Evolutionary conservation across 305 asterid genomes (phyloP), one percentile per base, ranked within the genome.

Genomic region (Fraxinus sp.): DNA sequence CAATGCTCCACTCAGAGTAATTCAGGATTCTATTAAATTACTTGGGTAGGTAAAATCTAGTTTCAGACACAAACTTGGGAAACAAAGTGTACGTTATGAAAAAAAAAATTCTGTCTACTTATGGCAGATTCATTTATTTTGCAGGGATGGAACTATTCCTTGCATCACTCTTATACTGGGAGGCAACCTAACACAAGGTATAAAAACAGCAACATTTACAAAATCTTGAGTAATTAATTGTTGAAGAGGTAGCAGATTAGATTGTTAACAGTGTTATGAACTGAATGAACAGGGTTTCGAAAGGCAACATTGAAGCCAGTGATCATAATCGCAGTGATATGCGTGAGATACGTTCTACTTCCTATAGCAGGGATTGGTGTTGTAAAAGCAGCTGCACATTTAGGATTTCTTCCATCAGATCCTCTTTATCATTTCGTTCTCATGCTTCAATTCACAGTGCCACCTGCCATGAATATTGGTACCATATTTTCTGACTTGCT

Each of bases 401-500:
- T 93, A 1, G 97, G 98, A 5, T 90, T 92, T 85, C 94, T 96
- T 64, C 96, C 99, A 2, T 14, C 89, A 18, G 98, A 96, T 85
- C 99, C 97, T 28, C 92, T 96, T 18, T 96, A 81, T 87, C 96
- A 89, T 33, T 96, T 94, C 78, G 91, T 94, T 83, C 90, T 96
- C 66, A 88, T 96, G 94, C 82, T 92, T 79, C 99, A 96, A 84
- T 96, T 86, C 86, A 81, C 96, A 33, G 80, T 94, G 33, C 99
- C 99, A 71, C 99, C 99, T 1, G 98, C 97, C 41, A 96, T 94
- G 97, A 86, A 86, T 84, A 90, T 96, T 0, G 93, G 98, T 89
- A 46, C 46, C 59, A n/a, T 18, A 3, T 1, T 26, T 81, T 18
- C 33, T 30, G 13, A 7, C 24, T 52, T 35, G 57, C 6, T 46